Percentiles rank a stretch among this genome's conserved stretches.
phyloP scores from a whole-genome alignment of 805 yeast species.

The Candida oleophila region DNA sequence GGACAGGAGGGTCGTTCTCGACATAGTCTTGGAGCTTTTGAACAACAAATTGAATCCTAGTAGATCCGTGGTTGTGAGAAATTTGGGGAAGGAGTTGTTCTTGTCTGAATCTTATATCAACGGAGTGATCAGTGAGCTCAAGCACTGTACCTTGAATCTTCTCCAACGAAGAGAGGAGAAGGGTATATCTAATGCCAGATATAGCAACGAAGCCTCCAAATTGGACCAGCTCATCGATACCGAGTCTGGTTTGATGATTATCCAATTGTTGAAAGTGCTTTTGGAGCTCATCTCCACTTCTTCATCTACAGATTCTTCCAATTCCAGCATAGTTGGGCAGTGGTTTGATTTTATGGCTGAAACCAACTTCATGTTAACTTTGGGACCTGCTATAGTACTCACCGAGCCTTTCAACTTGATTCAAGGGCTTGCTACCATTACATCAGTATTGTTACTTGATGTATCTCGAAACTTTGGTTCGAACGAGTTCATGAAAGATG shows the following conservation, averaged over 20 bases:
- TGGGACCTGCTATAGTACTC: slow-evolving; percentile 25
- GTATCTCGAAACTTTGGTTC: slow-evolving; percentile 47
- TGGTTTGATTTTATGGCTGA: slow-evolving; percentile 59
- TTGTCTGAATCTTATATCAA: slow-evolving; percentile 29
- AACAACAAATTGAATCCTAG: slow-evolving; percentile 34
- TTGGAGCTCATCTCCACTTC: slow-evolving; percentile 30
- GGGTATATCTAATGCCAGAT: neutral
- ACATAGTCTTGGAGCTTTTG: slow-evolving; percentile 46
- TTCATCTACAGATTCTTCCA: slow-evolving; percentile 31
- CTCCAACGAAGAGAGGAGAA: neutral
- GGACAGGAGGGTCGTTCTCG: slow-evolving; percentile 53
- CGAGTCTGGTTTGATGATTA: slow-evolving; percentile 33
- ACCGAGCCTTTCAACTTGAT: slow-evolving; percentile 32
- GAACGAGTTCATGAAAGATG: slow-evolving; percentile 34
- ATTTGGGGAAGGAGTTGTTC: slow-evolving; percentile 38
- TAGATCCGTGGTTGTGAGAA: slow-evolving; percentile 28
- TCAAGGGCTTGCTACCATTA: slow-evolving; percentile 47
- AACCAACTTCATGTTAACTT: slow-evolving; percentile 21
- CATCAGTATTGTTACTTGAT: slow-evolving; percentile 56
- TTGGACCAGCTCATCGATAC: slow-evolving; percentile 21
- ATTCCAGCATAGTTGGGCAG: slow-evolving; percentile 30
- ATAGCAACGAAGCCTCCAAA: neutral
- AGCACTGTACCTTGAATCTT: slow-evolving; percentile 8
- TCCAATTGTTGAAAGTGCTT: slow-evolving; percentile 35
- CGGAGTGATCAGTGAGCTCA: slow-evolving; percentile 18